Base-by-base conservation (phyloP, 495 filamentous ascomycete genomes). In the Talaromyces liani region DNA sequence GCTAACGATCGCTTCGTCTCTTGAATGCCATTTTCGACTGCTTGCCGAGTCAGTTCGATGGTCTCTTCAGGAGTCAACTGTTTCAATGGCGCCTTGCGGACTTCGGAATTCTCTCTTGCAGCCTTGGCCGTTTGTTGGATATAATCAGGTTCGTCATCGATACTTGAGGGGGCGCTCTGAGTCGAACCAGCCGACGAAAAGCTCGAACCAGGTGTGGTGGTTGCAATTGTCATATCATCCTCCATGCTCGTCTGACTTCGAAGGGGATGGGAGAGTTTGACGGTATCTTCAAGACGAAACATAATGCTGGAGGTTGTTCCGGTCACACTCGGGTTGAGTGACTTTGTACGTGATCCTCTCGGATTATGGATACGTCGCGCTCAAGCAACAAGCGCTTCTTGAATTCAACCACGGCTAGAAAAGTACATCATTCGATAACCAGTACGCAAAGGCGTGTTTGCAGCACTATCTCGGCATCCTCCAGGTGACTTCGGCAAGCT, bases 1-100 rank as follows among this genome's bases (percentile, higher is more conserved):
- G 87, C 85, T 22, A 85, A 79, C 63, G 88, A 86, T 27, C 83
- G 85, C 69, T 88, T 86, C 47, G 85, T 87, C 65, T 89, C 87
- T 67, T 85, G 80, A 20, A 87, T 80, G 4, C 88, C 88, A 70
- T 77, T 81, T 56, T 87, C 83, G 73, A 91, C 88, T 3, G 86
- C 84, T 41, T 86, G 80, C 41, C 82, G 80, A 53, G 86, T 87
- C 25, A 90, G 76, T 29, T 81, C 79, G 55, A 83, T 74, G 1
- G 78, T 82, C 63, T 84, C 81, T 34, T 81, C 79, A 0, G 65
- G 72, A 1, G 72, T 69, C 25, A 80, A 69, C 33, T 70, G 33
- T 63, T 73, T 73, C 20, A 70, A 61, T 4, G 66, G 27, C n/a
- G 18, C 29, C 5, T 47, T 54, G 14, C 54, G 53, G 41, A 14